Evolutionary conservation across 2,329 filamentous ascomycete species (phyloP).

Genomic region (Neoscytalidium dimidiatum): DNA sequence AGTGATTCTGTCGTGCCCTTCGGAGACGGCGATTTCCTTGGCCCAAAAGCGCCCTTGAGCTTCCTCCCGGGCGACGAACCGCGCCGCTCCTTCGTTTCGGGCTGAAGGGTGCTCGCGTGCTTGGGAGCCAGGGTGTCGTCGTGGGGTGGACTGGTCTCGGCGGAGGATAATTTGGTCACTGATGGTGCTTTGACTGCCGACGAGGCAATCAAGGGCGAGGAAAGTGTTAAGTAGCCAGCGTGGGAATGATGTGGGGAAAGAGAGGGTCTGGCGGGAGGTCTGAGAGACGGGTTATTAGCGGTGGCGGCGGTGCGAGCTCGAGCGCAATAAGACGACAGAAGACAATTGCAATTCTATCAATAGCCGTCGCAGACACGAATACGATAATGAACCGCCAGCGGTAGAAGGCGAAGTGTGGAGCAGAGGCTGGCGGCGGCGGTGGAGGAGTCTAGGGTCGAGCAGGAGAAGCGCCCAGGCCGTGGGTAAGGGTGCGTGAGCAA

Average conservation of each 20-base stretch:
- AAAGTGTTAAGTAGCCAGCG: conserved; percentile 50
- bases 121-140: conserved; percentile 31
- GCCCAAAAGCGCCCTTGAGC: conserved; percentile 69
- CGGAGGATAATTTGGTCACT: conserved; percentile 27
- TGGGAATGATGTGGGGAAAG: conserved; percentile 53
- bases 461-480: conserved; percentile 13
- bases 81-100: conserved; percentile 47
- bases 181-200: conserved; percentile 44
- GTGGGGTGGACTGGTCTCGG: conserved; percentile 31
- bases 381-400: conserved; percentile 22
- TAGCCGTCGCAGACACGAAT: not conserved
- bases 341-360: conserved; percentile 9
- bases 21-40: conserved; percentile 32
- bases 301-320: conserved; percentile 16
- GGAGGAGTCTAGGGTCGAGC: conserved; percentile 10
- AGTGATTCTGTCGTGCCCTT: conserved; percentile 36
- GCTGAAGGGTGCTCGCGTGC: conserved; percentile 35
- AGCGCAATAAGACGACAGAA: not conserved
- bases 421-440: conserved; percentile 19
- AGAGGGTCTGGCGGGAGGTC: conserved; percentile 37
- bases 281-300: conserved; percentile 32
- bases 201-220: conserved; percentile 48
- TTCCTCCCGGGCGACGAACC: conserved; percentile 71
- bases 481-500: conserved; percentile 16
- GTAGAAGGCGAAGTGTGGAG: conserved; percentile 18